A percentile compares a stretch with the other conserved stretches of the same genome.
phyloP scores from a whole-genome alignment of 108 stramenopile genomes.

The Pseudonitzschia multistriata region DNA sequence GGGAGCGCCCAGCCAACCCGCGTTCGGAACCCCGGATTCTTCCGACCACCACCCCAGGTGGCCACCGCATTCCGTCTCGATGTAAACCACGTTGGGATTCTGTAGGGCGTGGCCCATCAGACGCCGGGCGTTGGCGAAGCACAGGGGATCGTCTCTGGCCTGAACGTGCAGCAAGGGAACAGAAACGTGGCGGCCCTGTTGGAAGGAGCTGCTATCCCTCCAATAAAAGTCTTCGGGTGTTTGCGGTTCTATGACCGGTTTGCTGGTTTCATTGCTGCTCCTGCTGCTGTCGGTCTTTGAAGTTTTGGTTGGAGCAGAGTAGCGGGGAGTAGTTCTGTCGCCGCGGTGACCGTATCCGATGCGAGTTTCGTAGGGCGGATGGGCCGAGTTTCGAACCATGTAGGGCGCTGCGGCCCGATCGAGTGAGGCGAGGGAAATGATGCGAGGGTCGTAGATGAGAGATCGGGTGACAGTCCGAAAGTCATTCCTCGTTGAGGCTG shows the following conservation, averaged over 20 bases:
- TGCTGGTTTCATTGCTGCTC: not conserved
- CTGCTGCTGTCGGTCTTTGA: not conserved
- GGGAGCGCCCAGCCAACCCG: not conserved
- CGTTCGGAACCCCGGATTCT: not conserved
- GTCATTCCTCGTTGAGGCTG: not conserved
- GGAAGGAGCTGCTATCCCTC: slow-evolving; percentile 55
- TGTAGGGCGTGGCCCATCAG: slow-evolving; percentile 36
- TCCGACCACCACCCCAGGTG: slow-evolving; percentile 66
- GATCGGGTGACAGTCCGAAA: too few relatives aligned
- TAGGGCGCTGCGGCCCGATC: slow-evolving; percentile 48
- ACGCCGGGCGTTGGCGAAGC: slow-evolving; percentile 28
- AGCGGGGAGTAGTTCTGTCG: not conserved
- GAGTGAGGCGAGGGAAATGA: slow-evolving; percentile 45
- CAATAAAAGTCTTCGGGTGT: slow-evolving; percentile 44
- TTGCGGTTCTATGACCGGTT: too few relatives aligned
- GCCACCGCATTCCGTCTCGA: slow-evolving; percentile 60
- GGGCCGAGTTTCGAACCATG: slow-evolving; percentile 44
- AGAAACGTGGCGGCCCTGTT: slow-evolving; percentile 46
- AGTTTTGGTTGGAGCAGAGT: not conserved
- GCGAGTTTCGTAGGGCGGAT: slow-evolving; percentile 41
- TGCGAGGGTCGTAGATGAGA: slow-evolving; percentile 2
- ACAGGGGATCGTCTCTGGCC: slow-evolving; percentile 51
- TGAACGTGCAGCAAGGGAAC: slow-evolving; percentile 53
- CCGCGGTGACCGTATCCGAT: slow-evolving; percentile 39
- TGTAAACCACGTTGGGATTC: slow-evolving; percentile 59